Percentiles rank a stretch among this genome's conserved stretches.
Evolutionary conservation across 805 yeast genomes (phyloP).

Genomic region (Hanseniaspora lachancei): DNA sequence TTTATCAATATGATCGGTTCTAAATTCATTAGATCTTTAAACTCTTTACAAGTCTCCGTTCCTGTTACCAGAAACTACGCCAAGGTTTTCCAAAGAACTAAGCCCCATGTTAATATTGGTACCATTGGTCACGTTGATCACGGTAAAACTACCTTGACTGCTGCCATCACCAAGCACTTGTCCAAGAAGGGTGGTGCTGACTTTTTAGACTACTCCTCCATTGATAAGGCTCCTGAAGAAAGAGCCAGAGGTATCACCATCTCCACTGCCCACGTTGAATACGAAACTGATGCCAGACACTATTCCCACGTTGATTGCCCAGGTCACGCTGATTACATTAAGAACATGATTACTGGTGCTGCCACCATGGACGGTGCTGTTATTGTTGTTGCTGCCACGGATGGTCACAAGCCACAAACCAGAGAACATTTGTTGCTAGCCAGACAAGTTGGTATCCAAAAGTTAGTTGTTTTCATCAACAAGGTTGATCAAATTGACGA

Average conservation of each 20-base stretch:
- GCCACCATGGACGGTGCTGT: constrained; percentile 99
- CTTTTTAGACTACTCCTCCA: constrained; percentile 83
- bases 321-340: constrained; percentile 97
- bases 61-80: constrained; percentile 31
- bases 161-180: constrained; percentile 93
- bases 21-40: constrained; percentile 10
- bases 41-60: constrained; percentile 5
- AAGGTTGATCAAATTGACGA: constrained; percentile 96
- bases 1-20: constrained; percentile 2
- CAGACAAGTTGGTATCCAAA: constrained; percentile 98
- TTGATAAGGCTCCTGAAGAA: constrained; percentile 97
- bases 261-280: constrained; percentile 95
- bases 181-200: constrained; percentile 81
- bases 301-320: constrained; percentile 98
- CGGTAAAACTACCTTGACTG: constrained; percentile 96
- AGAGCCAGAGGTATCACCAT: constrained; percentile 99
- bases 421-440: constrained; percentile 97
- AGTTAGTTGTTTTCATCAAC: constrained; percentile 94
- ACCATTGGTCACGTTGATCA: constrained; percentile 99
- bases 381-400: constrained; percentile 97
- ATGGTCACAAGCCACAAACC: constrained; percentile 99
- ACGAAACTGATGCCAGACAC: constrained; percentile 88
- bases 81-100: constrained; percentile 77
- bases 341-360: constrained; percentile 99
- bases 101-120: constrained; percentile 94